Evolutionary conservation across 139 green algal species (phyloP), one percentile per base, ranked within the genome.

Genomic region (Chlamydomonas schloesseri): DNA sequence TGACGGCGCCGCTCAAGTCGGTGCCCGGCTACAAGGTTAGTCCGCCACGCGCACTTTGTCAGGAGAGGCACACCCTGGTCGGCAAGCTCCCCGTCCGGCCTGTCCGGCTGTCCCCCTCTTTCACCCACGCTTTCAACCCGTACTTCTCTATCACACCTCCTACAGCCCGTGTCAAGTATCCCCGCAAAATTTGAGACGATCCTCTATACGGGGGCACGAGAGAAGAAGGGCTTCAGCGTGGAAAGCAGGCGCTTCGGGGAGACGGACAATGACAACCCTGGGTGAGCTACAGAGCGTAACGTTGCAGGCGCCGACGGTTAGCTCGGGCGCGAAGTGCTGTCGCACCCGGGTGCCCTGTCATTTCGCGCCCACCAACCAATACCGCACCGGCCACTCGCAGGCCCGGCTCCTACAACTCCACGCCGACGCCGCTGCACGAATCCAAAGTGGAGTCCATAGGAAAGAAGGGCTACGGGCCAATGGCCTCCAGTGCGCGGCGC

Each of bases 161-260:
- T n/a, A n/a, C n/a, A n/a, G 80, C 67, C 67, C n/a, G 53, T 70
- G 23, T 62, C 50, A 53, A 71, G 50, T 3, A 86, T 86, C 47
- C 80, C 80, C 34, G 80, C 80, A 23, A 86, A 86, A 29, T 86
- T 86, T 58, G 80, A 86, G 68, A 86, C 80, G 0, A 71, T 86
- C 3, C 14, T 86, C 0, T 86, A 65, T 23, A 86, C 80, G 14
- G 80, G 80, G 57, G 31, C 67, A 21, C 78, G 80, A 36, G 80
- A 86, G 17, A 70, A 71, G 53, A 86, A 87, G 34, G 81, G 81
- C 15, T 87, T 87, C 69, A 74, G 65, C 26, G 23, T 14, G 8
- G 81, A 87, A 28, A 67, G 34, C 28, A 71, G 67, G 81, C 69
- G 81, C 17, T 87, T 87, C 24, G 0, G 20, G 20, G 81, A 79